phyloP scores from a whole-genome alignment of 106 monocot species.

The Posidonia australis region DNA sequence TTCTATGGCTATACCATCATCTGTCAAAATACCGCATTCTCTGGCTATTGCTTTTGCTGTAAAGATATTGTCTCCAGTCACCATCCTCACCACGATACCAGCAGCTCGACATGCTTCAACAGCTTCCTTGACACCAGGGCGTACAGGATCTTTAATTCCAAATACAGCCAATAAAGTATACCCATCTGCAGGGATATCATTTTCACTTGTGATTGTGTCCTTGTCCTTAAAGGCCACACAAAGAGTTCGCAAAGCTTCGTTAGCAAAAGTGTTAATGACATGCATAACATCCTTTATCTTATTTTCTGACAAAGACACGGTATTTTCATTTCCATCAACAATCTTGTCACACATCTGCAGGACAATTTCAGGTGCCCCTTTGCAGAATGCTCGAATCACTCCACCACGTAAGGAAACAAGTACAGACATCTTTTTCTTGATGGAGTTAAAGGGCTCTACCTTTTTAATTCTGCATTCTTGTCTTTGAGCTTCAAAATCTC shows the following conservation, averaged over 20 bases:
- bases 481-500: constrained; percentile 27
- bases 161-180: constrained; percentile 82
- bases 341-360: constrained; percentile 69
- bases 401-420: constrained; percentile 55
- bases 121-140: constrained; percentile 79
- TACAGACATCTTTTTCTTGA: constrained; percentile 89
- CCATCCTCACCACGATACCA: constrained; percentile 89
- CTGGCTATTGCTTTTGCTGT: constrained; percentile 95
- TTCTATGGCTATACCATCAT: constrained; percentile 78
- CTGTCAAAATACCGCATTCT: constrained; percentile 92
- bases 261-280: constrained; percentile 57
- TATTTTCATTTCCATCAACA: constrained; percentile 48
- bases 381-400: constrained; percentile 50
- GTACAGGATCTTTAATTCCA: constrained; percentile 94
- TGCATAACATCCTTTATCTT: constrained; percentile 32
- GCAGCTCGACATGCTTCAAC: constrained; percentile 69
- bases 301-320: constrained; percentile 30
- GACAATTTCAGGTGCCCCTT: constrained; percentile 91
- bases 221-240: constrained; percentile 75
- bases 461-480: constrained; percentile 46
- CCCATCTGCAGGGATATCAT: constrained; percentile 56
- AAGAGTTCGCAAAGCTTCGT: constrained; percentile 82
- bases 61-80: constrained; percentile 93
- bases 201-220: constrained; percentile 17
- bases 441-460: constrained; percentile 95